Evolutionary conservation across 208 protist genomes (phyloP).

Genomic region (Naegleria gruberi): DNA sequence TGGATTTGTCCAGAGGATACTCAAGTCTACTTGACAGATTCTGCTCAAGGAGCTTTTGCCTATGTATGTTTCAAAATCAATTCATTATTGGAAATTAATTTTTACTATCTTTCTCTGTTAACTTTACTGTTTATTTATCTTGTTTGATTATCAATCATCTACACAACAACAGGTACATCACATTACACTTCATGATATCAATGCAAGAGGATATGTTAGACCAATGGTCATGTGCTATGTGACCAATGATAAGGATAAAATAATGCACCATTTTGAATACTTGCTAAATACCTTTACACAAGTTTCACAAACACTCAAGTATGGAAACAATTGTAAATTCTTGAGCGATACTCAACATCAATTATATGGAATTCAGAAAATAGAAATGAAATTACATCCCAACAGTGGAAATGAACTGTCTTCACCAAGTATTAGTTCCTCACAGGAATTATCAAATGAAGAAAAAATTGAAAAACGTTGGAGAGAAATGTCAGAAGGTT

Average conservation of each 20-base stretch:
- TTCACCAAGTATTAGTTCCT: not conserved
- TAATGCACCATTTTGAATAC: slow-evolving; percentile 15
- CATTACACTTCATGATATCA: not conserved
- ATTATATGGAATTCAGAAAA: not conserved
- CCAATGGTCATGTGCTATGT: slow-evolving; percentile 7
- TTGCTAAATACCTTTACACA: not conserved
- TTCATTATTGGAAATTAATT: not conserved
- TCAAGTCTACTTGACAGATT: not conserved
- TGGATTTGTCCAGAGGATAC: slow-evolving; percentile 1
- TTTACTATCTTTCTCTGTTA: too few relatives aligned
- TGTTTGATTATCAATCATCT: too few relatives aligned
- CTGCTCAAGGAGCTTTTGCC: not conserved
- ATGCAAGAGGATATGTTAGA: slow-evolving; percentile 25
- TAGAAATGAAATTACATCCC: not conserved
- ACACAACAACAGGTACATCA: not conserved
- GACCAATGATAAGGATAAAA: not conserved
- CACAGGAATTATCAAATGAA: too few relatives aligned
- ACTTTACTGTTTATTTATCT: too few relatives aligned
- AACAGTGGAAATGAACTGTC: not conserved
- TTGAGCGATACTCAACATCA: not conserved
- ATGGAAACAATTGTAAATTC: slow-evolving; percentile 18
- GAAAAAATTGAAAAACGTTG: not conserved
- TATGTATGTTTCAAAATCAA: not conserved
- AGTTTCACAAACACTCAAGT: not conserved
- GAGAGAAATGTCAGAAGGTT: not conserved